Base-by-base conservation (phyloP, 257 asterid genomes). In the Dorcoceras hygrometricum region DNA sequence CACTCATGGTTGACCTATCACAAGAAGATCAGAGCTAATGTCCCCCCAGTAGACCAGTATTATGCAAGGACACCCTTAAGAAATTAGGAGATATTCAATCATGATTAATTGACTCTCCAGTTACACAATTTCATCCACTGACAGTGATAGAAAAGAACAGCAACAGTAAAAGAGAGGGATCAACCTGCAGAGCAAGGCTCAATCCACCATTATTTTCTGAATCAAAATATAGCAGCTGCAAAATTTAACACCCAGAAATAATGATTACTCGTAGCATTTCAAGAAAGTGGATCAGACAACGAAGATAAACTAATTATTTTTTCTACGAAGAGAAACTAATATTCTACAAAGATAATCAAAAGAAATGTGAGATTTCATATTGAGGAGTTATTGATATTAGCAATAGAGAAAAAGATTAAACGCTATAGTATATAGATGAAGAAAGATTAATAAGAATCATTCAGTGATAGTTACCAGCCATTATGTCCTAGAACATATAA, bases 201-300 rank as follows among this genome's bases (percentile, higher is more conserved):
- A 94, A 75, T 66, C 99, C 99, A 28, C 96, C 90, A 71, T 75
- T 88, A 57, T 84, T 95, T 76, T 85, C 99, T 68, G 75, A 83
- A 73, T 94, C 99, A 22, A 94, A 94, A 88, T 84, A 94, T 75
- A 94, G 74, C 63, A 94, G 81, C 99, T 94, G 96, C 85, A 78
- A 43, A 43, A 43, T 43, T 1, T 72, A 57, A 72, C 66, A 57
- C 36, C n/a, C n/a, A 70, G 58, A 1, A 14, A 4, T 3, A 43
- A 43, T 43, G 5, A 6, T 43, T 14, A 12, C 12, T 43, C 6
- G 4, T 43, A 43, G n/a, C 14, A 5, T 12, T 43, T 4, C 19
- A 43, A 14, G 6, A 43, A 43, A 43, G 18, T 43, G 19, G 19
- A 14, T 36, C 48, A 36, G 19, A 43, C 12, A 12, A 12, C 0